phyloP scores from a whole-genome alignment of 73 alveolate species.

The Uronychia setigera region DNA sequence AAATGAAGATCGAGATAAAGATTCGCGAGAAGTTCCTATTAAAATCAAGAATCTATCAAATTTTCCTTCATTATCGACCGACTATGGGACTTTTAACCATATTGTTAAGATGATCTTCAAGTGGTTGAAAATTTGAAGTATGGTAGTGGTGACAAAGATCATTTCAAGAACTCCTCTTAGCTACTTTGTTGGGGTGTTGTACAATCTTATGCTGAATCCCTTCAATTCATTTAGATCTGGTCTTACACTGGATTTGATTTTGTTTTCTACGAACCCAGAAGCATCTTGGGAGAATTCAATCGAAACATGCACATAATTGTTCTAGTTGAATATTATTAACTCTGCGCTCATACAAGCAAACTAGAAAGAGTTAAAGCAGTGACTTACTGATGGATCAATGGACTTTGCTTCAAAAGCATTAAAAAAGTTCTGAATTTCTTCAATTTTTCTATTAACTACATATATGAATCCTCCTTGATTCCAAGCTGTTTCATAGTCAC shows the following conservation, averaged over 20 bases:
- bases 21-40: background rate
- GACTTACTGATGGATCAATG: background rate
- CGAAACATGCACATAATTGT: constrained; percentile 8
- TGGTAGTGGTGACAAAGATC: too few relatives aligned
- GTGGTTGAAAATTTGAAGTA: too few relatives aligned
- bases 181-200: background rate
- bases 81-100: background rate
- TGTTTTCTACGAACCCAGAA: constrained; percentile 15
- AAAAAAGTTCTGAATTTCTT: background rate
- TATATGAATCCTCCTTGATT: constrained; percentile 38
- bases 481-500: background rate
- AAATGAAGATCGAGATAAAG: background rate
- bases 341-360: too few relatives aligned
- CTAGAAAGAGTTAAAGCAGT: too few relatives aligned
- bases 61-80: background rate
- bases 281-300: constrained; percentile 9
- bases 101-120: background rate
- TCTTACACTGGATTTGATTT: background rate
- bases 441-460: background rate
- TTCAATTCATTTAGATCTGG: background rate
- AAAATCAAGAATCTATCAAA: too few relatives aligned
- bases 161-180: background rate
- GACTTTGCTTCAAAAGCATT: constrained; percentile 11
- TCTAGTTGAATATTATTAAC: constrained; percentile 9
- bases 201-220: background rate